Evolutionary conservation across 2,329 filamentous ascomycete species (phyloP), one percentile per base, ranked within the genome.

Genomic region (Graphilbum sp.): DNA sequence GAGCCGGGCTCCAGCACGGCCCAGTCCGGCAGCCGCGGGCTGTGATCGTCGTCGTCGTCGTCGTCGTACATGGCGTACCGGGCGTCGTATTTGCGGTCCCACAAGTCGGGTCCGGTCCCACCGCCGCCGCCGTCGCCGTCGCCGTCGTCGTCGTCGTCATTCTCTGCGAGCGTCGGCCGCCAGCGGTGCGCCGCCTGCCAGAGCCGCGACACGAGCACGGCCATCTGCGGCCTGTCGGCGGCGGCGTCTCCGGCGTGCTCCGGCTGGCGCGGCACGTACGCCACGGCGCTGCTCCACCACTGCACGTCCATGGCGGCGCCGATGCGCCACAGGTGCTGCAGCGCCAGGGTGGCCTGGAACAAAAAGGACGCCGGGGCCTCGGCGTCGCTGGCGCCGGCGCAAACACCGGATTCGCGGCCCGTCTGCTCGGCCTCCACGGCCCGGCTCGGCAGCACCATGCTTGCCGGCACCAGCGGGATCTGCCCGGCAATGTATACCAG

Each of bases 241-340:
- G n/a, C 3, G 25, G 5, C 10, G 13, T 3, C n/a, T n/a, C 34
- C 16, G 38, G 25, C 35, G 36, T 46, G 36, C 25, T 46, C 36
- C 45, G 36, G 19, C 46, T 47, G 31, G 33, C 51, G 51, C 2
- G 75, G 66, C 40, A 93, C 67, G 52, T 85, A 93, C 0, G 77
- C 84, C 35, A 93, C 72, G 2, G 70, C 79, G 43, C 75, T 78
- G 5, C 71, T 69, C 79, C 83, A 93, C 63, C 74, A 79, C 40
- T 73, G 64, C 3, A 92, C 75, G 38, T 72, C 63, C 63, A 79
- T 78, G 31, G 78, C 77, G 32, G 65, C 55, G 1, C 77, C 87
- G 37, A 98, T 79, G 30, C 88, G 75, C 75, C 79, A 87, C 19
- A 96, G 69, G 55, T 96, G 88, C 55, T 98, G 90, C 12, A 96